Conservation (phyloP, 139 green algal species). For the Chlorella sp. region DNA sequence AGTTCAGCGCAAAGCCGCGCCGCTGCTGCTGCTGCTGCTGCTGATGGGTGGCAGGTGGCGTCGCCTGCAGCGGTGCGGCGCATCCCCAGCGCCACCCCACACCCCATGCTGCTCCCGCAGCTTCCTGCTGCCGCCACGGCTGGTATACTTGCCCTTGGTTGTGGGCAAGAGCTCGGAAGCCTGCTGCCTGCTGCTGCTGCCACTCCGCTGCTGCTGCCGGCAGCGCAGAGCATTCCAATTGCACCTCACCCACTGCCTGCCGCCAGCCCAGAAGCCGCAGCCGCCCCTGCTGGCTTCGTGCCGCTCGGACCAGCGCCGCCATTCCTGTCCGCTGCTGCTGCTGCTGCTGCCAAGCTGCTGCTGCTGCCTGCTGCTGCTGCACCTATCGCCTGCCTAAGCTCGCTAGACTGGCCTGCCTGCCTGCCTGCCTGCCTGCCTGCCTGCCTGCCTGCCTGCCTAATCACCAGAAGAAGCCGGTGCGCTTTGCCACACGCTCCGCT, state of each 20-base stretch:
- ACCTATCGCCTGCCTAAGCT: not conserved
- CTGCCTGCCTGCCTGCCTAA: not conserved
- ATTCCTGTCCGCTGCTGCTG: not conserved
- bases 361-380: not conserved
- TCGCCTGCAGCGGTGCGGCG: not conserved
- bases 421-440: not conserved
- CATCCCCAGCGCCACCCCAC: not conserved
- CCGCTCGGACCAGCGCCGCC: not conserved
- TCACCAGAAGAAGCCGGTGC: slow-evolving; percentile 25
- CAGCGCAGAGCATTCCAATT: no score
- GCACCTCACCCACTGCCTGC: not conserved
- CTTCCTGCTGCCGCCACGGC: not conserved
- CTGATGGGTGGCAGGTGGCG: not conserved
- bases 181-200: not conserved
- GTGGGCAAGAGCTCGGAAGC: not conserved
- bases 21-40: not conserved
- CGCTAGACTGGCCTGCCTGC: not conserved
- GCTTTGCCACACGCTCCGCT: not conserved
- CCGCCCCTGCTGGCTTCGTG: slow-evolving; percentile 13
- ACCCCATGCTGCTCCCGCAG: not conserved
- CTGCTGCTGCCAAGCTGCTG: not conserved
- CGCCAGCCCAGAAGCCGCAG: not conserved
- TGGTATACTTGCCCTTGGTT: not conserved
- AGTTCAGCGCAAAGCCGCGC: not conserved
- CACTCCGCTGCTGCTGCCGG: not conserved